phyloP scores from a whole-genome alignment of 2,329 filamentous ascomycete species.

The Phaeosphaeria sp. region DNA sequence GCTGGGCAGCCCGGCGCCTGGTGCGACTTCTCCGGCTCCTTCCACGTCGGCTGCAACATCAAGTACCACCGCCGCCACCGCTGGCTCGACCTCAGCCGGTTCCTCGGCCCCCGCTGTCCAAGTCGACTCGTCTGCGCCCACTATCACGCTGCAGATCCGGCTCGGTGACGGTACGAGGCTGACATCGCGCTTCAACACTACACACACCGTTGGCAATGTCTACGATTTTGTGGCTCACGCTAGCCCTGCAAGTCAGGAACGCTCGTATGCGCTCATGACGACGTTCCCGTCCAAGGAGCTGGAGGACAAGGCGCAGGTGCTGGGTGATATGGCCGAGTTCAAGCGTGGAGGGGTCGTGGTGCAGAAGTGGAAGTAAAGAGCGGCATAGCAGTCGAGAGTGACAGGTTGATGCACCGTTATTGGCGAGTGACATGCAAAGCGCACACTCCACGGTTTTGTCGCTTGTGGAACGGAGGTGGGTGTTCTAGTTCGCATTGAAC shows the following conservation, averaged over 20 bases:
- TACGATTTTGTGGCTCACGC: conserved; percentile 77
- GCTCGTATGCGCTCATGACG: conserved; percentile 78
- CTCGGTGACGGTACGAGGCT: conserved; percentile 79
- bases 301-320: conserved; percentile 64
- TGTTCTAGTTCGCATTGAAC: background rate
- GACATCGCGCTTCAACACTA: conserved; percentile 82
- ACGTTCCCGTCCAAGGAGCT: conserved; percentile 86
- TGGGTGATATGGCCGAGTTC: conserved; percentile 58
- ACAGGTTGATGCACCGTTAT: background rate
- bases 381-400: background rate
- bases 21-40: conserved; percentile 50
- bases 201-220: conserved; percentile 77
- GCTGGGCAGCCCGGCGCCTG: conserved; percentile 79
- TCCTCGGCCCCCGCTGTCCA: conserved; percentile 54
- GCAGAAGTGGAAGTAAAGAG: conserved; percentile 58
- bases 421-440: background rate
- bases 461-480: background rate
- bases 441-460: background rate
- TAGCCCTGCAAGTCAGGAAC: conserved; percentile 61
- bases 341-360: conserved; percentile 63
- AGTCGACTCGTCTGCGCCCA: conserved; percentile 72
- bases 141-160: conserved; percentile 75
- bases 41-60: conserved; percentile 46
- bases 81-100: conserved; percentile 35
- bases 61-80: conserved; percentile 33